Evolutionary conservation across 352 stramenopile species (phyloP).

Genomic region (Pythium inflatum): DNA sequence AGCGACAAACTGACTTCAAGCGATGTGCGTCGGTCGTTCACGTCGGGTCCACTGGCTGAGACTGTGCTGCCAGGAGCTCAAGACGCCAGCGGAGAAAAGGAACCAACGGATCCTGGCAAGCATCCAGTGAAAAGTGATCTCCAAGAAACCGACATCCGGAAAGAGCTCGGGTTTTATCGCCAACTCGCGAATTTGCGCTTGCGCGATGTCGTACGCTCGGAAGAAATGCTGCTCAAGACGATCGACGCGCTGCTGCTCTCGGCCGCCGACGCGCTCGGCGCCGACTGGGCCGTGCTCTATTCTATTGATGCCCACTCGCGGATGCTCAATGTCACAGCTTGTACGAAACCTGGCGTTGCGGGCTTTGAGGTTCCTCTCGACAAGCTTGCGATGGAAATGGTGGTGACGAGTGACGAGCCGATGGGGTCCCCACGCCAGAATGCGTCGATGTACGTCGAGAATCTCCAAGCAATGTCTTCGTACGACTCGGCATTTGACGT

Average conservation of each 20-base stretch:
- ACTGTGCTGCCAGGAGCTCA: neutral
- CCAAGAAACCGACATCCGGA: neutral
- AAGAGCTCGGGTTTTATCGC: constrained; percentile 65
- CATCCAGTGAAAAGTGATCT: neutral
- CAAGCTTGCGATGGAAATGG: constrained; percentile 51
- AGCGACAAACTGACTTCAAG: constrained; percentile 9
- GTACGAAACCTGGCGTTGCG: constrained; percentile 44
- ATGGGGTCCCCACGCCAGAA: constrained; percentile 26
- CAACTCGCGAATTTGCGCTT: constrained; percentile 56
- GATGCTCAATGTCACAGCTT: constrained; percentile 54
- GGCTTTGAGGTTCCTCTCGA: constrained; percentile 57
- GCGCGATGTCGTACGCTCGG: constrained; percentile 44
- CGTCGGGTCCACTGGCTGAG: neutral
- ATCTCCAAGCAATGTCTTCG: constrained; percentile 43
- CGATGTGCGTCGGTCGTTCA: constrained; percentile 4
- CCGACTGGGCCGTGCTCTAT: constrained; percentile 61
- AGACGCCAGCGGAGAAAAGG: neutral
- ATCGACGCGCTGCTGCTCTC: constrained; percentile 52
- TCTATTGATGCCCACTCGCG: constrained; percentile 43
- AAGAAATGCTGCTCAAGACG: constrained; percentile 49
- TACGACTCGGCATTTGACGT: constrained; percentile 54
- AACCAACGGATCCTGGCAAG: neutral
- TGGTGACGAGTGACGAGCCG: constrained; percentile 39
- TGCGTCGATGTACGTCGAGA: constrained; percentile 46
- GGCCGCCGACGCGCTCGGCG: constrained; percentile 42